Conservation (phyloP, 2,329 filamentous ascomycete genomes). For the Colletotrichum neosansevieriae region DNA sequence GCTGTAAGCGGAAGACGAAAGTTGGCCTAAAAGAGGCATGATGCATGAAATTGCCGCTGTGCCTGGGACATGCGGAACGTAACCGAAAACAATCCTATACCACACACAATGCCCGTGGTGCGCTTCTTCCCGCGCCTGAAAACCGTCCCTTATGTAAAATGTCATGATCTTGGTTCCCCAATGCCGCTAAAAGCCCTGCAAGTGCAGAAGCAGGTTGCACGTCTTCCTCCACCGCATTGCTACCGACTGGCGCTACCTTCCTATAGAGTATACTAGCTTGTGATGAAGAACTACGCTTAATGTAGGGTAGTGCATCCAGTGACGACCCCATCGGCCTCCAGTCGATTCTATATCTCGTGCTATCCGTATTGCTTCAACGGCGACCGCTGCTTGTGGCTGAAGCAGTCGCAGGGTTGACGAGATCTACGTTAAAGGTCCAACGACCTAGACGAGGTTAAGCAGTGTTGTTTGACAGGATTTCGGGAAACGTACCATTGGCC, state of each 20-base stretch:
- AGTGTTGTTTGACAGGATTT: conserved; percentile 50
- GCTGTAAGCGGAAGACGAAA: too few species aligned
- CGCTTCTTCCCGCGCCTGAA: conserved; percentile 28
- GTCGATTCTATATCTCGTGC: too few species aligned
- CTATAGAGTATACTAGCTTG: too few species aligned
- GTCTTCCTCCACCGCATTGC: too few species aligned
- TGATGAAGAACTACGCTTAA: too few species aligned
- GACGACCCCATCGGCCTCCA: too few species aligned
- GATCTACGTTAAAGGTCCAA: conserved; percentile 60
- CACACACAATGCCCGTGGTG: conserved; percentile 36
- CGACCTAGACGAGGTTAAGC: conserved; percentile 51
- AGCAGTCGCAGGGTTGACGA: conserved; percentile 42
- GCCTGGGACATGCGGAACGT: conserved; percentile 32
- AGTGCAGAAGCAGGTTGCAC: too few species aligned
- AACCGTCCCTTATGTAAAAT: conserved; percentile 10
- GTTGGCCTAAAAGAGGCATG: background rate
- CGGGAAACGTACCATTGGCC: conserved; percentile 73
- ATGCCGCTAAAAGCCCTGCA: background rate
- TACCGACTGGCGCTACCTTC: too few species aligned
- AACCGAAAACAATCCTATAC: conserved; percentile 30
- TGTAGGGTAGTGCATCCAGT: too few species aligned
- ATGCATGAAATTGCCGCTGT: conserved; percentile 28
- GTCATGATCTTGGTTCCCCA: conserved; percentile 5
- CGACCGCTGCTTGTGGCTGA: conserved; percentile 44
- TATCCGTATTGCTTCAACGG: conserved; percentile 38